Evolutionary conservation across 257 asterid species (phyloP), one percentile per base, ranked within the genome.

Genomic region (Lavandula angustifolia): DNA sequence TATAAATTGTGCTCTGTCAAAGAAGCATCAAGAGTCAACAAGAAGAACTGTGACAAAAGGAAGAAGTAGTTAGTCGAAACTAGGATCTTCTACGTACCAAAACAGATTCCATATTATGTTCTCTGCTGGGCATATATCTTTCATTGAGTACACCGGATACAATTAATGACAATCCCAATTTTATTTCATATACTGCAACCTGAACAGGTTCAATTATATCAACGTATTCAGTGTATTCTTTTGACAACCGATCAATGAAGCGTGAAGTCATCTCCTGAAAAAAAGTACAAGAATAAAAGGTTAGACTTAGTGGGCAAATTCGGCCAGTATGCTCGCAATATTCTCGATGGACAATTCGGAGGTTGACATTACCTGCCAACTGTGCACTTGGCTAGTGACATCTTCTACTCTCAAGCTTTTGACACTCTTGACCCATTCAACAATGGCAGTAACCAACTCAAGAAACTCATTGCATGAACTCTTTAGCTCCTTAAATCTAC

Each of bases 141-240:
- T 69, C 79, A 60, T 57, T 43, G 33, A 76, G 68, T 54, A 75
- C 68, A 67, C 83, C 77, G 41, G 97, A 85, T 64, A 75, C 75
- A 50, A 80, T 64, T 37, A 94, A 76, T 35, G 99, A 81, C 59
- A 88, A 66, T 52, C 99, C 99, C 54, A 94, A 78, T 80, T 94
- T 94, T 74, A 89, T 81, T 78, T 94, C 99, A 68, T 90, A 90
- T 44, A 94, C 48, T 54, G 97, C 92, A 55, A 84, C 80, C 72
- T 79, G 95, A 55, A 87, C 77, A 64, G 97, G 99, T 72, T 83
- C 95, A 65, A 82, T 72, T 37, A 94, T 53, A 83, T 94, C 99
- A 60, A 60, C 38, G 71, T 84, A 94, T 27, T 76, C 85, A 11
- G 83, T 58, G 79, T 84, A 90, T 78, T 83, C 94, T 29, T 56